phyloP scores from a whole-genome alignment of 1,139 yeast genomes.

The Magnusiomyces starmeri region DNA sequence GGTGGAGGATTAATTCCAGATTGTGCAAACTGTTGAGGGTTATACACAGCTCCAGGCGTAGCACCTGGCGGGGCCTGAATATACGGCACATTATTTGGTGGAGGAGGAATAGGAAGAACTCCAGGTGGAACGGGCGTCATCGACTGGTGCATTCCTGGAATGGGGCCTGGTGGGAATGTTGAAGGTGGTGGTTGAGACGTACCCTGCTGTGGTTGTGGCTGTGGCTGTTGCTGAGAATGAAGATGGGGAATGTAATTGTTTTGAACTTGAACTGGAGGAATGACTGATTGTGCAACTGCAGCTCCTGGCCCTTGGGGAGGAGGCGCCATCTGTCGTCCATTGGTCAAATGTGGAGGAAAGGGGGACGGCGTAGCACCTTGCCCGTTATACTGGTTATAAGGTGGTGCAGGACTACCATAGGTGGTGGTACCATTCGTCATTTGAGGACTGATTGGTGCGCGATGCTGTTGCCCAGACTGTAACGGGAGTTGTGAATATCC shows the following conservation, averaged over 20 bases:
- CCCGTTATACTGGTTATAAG: not conserved
- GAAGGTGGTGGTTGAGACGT: not conserved
- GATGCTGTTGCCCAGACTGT: not conserved
- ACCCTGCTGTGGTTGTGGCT: not conserved
- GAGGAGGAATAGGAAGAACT: not conserved
- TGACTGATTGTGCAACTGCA: slow-evolving; percentile 9
- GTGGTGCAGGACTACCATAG: not conserved
- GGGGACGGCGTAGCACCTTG: slow-evolving; percentile 5
- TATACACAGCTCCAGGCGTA: slow-evolving; percentile 5
- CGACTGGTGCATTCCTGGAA: slow-evolving; percentile 1
- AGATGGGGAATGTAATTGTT: slow-evolving; percentile 1
- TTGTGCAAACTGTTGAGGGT: slow-evolving; percentile 5
- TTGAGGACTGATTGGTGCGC: too few species aligned
- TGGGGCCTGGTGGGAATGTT: not conserved
- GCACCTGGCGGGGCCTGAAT: slow-evolving; percentile 10
- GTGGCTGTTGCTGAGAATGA: not conserved
- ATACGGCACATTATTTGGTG: slow-evolving; percentile 2
- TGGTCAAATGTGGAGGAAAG: not conserved
- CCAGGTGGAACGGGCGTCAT: slow-evolving; percentile 5
- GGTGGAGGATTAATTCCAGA: slow-evolving; percentile 4
- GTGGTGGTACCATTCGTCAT: too few species aligned
- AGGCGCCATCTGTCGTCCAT: not conserved
- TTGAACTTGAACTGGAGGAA: slow-evolving; percentile 7
- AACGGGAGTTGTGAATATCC: not conserved
- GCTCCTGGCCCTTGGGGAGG: slow-evolving; percentile 3